Conservation (phyloP, 192 early-diverging fungal species). For the Allomyces macrogynus region DNA sequence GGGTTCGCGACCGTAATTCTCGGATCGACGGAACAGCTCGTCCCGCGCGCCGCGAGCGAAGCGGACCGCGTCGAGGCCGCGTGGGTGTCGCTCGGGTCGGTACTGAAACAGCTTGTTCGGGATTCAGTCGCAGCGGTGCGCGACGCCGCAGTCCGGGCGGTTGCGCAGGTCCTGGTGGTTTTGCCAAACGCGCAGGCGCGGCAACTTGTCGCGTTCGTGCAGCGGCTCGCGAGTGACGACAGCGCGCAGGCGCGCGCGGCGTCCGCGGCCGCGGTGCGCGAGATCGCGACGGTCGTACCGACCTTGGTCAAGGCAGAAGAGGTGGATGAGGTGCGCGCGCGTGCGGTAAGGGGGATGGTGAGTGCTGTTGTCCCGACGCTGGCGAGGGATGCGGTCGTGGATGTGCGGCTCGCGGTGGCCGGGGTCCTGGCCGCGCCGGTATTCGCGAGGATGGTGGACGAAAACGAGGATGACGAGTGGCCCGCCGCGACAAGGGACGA, state of each 20-base stretch:
- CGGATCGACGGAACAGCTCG: neutral
- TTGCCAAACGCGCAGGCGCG: neutral
- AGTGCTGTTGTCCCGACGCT: neutral
- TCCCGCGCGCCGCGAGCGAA: too few species aligned
- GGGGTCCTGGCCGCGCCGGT: neutral
- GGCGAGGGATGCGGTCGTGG: neutral
- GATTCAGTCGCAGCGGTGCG: neutral
- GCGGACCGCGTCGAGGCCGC: neutral
- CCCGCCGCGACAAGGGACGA: too few species aligned
- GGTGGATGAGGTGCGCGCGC: too few species aligned
- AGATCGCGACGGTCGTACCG: too few species aligned
- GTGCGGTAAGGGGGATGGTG: neutral
- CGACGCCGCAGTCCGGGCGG: neutral
- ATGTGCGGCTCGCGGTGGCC: neutral
- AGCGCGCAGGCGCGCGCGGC: neutral
- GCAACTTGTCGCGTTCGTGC: neutral
- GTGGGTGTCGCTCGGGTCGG: neutral
- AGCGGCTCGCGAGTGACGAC: neutral
- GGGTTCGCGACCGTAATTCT: neutral
- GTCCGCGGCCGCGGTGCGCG: neutral
- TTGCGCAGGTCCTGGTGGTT: neutral
- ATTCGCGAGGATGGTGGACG: neutral
- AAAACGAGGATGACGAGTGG: neutral
- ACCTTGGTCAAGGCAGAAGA: too few species aligned
- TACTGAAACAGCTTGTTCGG: neutral